Percentiles rank a stretch among this genome's conserved stretches.
phyloP scores from a whole-genome alignment of 495 filamentous ascomycete species.

The Aspergillus egyptiacus region DNA sequence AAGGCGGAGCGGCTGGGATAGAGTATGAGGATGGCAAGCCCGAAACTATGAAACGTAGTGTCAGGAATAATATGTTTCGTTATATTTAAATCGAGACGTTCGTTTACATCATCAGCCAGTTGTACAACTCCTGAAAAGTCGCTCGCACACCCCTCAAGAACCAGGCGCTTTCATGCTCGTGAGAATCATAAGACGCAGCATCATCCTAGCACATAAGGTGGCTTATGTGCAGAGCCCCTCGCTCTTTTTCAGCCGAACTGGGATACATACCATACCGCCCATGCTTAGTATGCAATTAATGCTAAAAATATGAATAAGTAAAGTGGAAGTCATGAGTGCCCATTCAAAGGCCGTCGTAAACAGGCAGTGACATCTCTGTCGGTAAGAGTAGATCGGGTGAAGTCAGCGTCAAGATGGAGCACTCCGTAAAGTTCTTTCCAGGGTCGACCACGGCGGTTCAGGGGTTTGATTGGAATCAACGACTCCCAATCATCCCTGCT shows the following conservation, averaged over 20 bases:
- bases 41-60: conserved; percentile 69
- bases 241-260: background rate
- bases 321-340: background rate
- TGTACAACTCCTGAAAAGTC: background rate
- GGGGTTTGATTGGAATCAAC: too few relatives aligned
- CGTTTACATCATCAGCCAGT: background rate
- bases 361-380: background rate
- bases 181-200: background rate
- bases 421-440: too few relatives aligned
- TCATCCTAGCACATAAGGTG: background rate
- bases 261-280: background rate
- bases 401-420: too few relatives aligned
- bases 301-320: background rate
- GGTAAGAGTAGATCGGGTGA: background rate
- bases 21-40: conserved; percentile 75
- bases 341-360: background rate
- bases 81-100: conserved; percentile 42
- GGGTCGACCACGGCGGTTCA: too few relatives aligned
- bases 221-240: background rate
- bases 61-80: conserved; percentile 75
- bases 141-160: background rate
- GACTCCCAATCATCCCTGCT: conserved; percentile 50
- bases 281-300: conserved; percentile 2
- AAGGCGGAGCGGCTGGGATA: conserved; percentile 69
- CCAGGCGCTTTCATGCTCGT: background rate